Conservation (phyloP, 2,329 filamentous ascomycete species). For the Fonsecaea nubica region DNA sequence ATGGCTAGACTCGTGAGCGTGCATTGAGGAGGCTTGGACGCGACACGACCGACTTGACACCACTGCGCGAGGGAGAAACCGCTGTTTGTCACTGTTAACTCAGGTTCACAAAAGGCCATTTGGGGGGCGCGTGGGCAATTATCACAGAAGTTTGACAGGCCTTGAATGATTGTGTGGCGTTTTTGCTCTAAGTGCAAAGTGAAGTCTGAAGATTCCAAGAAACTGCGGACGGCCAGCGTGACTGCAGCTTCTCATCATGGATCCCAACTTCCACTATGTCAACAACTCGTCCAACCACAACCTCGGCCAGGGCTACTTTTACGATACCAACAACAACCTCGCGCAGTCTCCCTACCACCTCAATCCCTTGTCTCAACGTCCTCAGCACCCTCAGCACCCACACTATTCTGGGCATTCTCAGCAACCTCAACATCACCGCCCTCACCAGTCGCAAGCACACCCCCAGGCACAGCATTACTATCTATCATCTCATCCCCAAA, state of each 20-base stretch:
- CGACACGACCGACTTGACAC: neutral
- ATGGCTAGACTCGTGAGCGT: neutral
- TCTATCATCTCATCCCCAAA: constrained; percentile 17
- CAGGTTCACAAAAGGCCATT: neutral
- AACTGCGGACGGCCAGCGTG: neutral
- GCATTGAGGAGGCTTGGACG: neutral
- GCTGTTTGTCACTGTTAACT: neutral
- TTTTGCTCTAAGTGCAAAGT: neutral
- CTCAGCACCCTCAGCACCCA: neutral
- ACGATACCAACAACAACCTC: constrained; percentile 9
- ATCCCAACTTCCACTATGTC: constrained; percentile 25
- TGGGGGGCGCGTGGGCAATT: neutral
- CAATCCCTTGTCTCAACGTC: neutral
- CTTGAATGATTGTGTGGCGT: neutral
- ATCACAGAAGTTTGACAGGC: neutral
- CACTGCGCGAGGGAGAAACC: neutral
- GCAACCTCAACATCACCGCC: neutral
- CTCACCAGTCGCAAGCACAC: neutral
- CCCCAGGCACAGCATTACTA: constrained; percentile 20
- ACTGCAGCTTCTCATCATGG: constrained; percentile 17
- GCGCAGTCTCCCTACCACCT: constrained; percentile 9
- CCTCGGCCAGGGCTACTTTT: constrained; percentile 1
- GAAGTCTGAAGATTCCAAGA: neutral
- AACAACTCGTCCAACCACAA: neutral
- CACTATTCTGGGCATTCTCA: neutral